phyloP scores from a whole-genome alignment of 495 filamentous ascomycete genomes.

The Penicillium angulare region DNA sequence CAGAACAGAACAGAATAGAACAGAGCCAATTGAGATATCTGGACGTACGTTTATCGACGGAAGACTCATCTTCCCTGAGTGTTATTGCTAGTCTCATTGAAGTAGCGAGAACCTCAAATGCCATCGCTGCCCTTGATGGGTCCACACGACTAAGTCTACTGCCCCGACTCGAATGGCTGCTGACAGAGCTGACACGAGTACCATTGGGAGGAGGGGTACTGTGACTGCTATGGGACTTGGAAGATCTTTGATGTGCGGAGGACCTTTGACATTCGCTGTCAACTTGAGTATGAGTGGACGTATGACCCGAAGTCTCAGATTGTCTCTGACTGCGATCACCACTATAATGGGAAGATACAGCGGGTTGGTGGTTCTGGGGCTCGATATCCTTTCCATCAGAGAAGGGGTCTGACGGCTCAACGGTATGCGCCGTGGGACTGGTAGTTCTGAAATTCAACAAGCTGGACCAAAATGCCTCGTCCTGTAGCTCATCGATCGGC shows the following conservation, averaged over 20 bases:
- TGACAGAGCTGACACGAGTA: constrained; percentile 2
- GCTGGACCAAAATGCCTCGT: constrained; percentile 8
- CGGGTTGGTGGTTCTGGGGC: background rate
- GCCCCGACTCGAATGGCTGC: constrained; percentile 12
- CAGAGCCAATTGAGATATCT: too few species aligned
- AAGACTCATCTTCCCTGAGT: background rate
- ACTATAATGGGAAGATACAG: constrained; percentile 5
- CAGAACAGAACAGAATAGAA: too few species aligned
- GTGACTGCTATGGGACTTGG: constrained; percentile 2
- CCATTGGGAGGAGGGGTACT: background rate
- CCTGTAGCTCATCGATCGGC: constrained; percentile 15
- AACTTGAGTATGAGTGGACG: constrained; percentile 1
- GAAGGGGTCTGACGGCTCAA: constrained; percentile 23
- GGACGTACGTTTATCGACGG: too few species aligned
- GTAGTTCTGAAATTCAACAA: constrained; percentile 16
- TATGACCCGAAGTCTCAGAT: constrained; percentile 3
- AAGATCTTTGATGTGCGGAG: too few species aligned
- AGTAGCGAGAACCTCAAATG: constrained; percentile 28
- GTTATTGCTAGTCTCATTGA: constrained; percentile 20
- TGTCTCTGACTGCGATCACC: constrained; percentile 4
- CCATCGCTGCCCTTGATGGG: constrained; percentile 16
- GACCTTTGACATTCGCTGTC: background rate
- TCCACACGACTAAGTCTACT: constrained; percentile 19
- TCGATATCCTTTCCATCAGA: constrained; percentile 19
- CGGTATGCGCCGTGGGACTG: too few species aligned